Evolutionary conservation across 352 stramenopile species (phyloP).

Genomic region (Pythium phragmiticola): DNA sequence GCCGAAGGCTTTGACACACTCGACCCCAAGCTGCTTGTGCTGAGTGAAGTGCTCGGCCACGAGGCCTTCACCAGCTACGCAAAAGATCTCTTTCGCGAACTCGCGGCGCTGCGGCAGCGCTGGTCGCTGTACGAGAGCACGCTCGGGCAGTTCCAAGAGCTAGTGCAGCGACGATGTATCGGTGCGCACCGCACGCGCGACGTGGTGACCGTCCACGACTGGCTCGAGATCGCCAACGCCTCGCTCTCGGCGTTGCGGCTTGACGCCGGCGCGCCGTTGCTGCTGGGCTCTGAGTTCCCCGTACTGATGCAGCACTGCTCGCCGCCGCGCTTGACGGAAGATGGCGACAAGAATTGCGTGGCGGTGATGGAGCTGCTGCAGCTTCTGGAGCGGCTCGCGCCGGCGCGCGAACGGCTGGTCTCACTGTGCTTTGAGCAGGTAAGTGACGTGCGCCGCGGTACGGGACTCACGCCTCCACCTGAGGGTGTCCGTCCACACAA

Average conservation of each 20-base stretch:
- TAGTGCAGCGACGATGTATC: conserved; percentile 26
- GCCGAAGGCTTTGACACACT: conserved; percentile 7
- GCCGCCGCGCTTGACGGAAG: conserved; percentile 16
- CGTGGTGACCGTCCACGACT: conserved; percentile 15
- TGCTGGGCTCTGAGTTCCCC: conserved; percentile 39
- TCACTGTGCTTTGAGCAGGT: conserved; percentile 62
- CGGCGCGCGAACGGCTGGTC: conserved; percentile 39
- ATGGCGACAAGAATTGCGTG: conserved; percentile 2
- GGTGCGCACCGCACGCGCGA: conserved; percentile 15
- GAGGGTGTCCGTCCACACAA: conserved; percentile 48
- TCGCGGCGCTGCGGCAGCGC: conserved; percentile 33
- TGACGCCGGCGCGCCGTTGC: conserved; percentile 5
- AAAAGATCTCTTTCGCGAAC: conserved; percentile 39
- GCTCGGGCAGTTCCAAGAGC: conserved; percentile 27
- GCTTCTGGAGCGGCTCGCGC: conserved; percentile 38
- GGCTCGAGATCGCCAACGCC: conserved; percentile 23
- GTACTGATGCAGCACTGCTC: conserved; percentile 55
- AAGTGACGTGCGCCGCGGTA: conserved; percentile 38
- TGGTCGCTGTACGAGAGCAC: conserved; percentile 36
- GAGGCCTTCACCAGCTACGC: conserved; percentile 43
- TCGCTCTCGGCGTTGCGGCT: conserved; percentile 6
- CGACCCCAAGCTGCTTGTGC: conserved; percentile 44
- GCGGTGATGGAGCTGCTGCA: conserved; percentile 36
- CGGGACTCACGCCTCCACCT: conserved; percentile 43
- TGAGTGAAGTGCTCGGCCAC: conserved; percentile 53